A percentile compares a stretch with the other conserved stretches of the same genome.
Evolutionary conservation across 75 land plant species (phyloP).

Genomic region (Sequoia sempervirens): DNA sequence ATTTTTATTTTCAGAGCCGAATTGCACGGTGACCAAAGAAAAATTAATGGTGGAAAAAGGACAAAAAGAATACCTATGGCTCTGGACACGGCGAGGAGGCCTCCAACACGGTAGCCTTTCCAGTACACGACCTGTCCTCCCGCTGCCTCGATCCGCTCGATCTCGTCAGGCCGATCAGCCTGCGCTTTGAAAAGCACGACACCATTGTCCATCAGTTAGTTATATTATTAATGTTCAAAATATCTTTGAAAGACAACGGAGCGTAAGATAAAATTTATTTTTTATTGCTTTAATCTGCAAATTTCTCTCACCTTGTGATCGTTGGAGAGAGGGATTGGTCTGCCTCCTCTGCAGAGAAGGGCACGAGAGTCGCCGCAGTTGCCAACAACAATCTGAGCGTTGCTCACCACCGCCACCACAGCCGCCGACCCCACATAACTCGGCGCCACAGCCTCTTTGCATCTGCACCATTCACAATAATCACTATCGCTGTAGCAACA

Average conservation of each 20-base stretch:
- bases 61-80: constrained; percentile 30
- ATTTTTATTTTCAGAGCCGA: no score
- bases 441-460: constrained; percentile 5
- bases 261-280: background rate
- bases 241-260: background rate
- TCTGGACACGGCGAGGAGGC: constrained; percentile 68
- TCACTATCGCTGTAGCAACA: background rate
- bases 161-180: constrained; percentile 72
- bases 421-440: constrained; percentile 29
- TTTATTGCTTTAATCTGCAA: background rate
- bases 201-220: background rate
- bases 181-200: constrained; percentile 3
- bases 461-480: no score
- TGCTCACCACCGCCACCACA: constrained; percentile 28
- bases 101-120: constrained; percentile 62
- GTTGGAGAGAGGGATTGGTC: constrained; percentile 53
- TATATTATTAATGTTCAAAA: background rate
- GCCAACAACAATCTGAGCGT: constrained; percentile 27
- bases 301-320: constrained; percentile 57
- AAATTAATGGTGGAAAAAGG: no score
- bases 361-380: constrained; percentile 97
- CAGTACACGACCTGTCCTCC: constrained; percentile 74
- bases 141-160: constrained; percentile 55
- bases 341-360: constrained; percentile 66
- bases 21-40: no score